These are phyloP conservation scores for Phytophthora pistaciae DNA, from an alignment of 352 stramenopile species.

Conservation along the genomic window DNA sequence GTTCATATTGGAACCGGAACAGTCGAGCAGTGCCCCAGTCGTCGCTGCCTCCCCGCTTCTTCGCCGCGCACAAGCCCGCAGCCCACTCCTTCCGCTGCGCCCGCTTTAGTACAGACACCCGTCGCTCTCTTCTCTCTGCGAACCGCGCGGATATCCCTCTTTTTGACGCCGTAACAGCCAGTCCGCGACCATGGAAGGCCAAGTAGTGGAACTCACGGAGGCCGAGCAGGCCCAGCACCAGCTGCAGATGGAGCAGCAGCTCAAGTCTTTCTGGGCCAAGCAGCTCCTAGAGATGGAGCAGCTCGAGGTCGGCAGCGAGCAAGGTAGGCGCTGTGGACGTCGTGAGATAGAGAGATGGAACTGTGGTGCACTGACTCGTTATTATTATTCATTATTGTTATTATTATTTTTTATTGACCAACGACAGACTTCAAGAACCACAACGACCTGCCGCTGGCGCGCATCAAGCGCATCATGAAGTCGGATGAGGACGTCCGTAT, in stretches of 20 bases:
- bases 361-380: background rate
- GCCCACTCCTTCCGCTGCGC: background rate
- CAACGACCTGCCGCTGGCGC: conserved; percentile 98
- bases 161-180: conserved; percentile 9
- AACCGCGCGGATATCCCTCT: conserved; percentile 2
- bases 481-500: conserved; percentile 98
- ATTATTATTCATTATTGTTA: background rate
- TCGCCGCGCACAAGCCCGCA: background rate
- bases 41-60: background rate
- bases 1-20: conserved; percentile 30
- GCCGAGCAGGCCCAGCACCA: conserved; percentile 88
- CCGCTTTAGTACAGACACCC: background rate
- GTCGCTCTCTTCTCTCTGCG: background rate
- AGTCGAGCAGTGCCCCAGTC: conserved; percentile 23
- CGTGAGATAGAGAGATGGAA: background rate
- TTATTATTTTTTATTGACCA: background rate
- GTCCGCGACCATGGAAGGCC: conserved; percentile 69
- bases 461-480: conserved; percentile 99
- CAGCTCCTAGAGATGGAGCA: conserved; percentile 93
- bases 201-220: conserved; percentile 89
- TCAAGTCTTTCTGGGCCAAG: conserved; percentile 95
- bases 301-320: conserved; percentile 93
- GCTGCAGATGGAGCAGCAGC: conserved; percentile 89
- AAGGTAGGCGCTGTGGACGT: conserved; percentile 82
- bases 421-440: conserved; percentile 98